phyloP scores from a whole-genome alignment of 352 stramenopile genomes.

The Halophytophthora polymorphica region DNA sequence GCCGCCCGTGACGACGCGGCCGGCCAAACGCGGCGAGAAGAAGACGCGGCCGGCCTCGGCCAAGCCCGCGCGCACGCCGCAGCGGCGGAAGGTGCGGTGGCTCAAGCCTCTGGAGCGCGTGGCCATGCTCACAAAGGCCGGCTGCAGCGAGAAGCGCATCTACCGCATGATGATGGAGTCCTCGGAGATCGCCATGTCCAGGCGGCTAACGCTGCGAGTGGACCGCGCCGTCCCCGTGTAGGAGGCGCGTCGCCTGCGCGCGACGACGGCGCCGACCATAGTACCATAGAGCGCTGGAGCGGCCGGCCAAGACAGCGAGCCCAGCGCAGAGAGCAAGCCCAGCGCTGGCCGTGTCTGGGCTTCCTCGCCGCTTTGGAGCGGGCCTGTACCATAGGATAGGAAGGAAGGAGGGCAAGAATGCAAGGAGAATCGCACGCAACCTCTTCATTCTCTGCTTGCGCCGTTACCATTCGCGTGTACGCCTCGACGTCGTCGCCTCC shows the following conservation, averaged over 20 bases:
- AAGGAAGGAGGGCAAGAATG: not conserved
- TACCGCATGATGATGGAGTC: constrained; percentile 67
- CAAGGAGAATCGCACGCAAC: not conserved
- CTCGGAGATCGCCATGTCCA: constrained; percentile 68
- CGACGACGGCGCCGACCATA: too few relatives aligned
- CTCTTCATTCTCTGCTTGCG: too few relatives aligned
- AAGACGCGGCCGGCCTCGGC: constrained; percentile 3
- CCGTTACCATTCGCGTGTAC: too few relatives aligned
- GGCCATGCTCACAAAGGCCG: constrained; percentile 60
- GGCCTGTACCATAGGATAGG: not conserved
- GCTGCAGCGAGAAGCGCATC: constrained; percentile 63
- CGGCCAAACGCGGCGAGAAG: constrained; percentile 11
- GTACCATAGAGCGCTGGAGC: too few relatives aligned
- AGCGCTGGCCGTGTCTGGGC: too few relatives aligned
- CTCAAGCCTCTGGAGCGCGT: constrained; percentile 61
- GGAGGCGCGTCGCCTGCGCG: not conserved
- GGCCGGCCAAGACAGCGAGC: too few relatives aligned
- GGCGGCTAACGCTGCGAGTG: constrained; percentile 40
- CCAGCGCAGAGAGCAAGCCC: too few relatives aligned
- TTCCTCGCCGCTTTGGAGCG: too few relatives aligned
- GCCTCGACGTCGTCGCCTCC: too few relatives aligned
- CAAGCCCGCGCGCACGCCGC: constrained; percentile 18
- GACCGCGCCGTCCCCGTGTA: constrained; percentile 20
- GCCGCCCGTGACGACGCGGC: not conserved
- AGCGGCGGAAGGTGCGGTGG: constrained; percentile 51